These are phyloP conservation scores for Pythium guiyangense DNA, from an alignment of 352 stramenopile species.

Conservation along the genomic window DNA sequence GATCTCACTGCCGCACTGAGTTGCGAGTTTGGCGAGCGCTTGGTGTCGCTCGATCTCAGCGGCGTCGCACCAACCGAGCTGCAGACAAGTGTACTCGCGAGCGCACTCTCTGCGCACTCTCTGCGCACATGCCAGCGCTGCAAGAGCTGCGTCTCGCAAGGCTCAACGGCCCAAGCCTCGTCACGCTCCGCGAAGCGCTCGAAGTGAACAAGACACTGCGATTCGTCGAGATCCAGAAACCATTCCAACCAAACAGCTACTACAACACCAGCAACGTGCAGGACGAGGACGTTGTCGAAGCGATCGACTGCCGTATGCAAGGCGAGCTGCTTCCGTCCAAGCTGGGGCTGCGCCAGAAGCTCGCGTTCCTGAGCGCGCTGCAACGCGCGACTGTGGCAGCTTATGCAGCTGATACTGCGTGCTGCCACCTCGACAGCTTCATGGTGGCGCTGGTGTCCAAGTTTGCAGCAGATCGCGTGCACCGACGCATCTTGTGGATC, in stretches of 20 bases:
- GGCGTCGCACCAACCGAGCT: no score
- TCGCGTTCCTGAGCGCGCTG: constrained; percentile 6
- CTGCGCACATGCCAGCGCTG: no score
- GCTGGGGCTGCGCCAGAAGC: neutral
- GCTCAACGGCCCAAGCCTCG: no score
- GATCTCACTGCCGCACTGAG: neutral
- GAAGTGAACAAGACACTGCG: constrained; percentile 2
- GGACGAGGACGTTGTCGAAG: neutral
- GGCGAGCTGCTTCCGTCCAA: no score
- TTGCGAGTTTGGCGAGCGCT: neutral
- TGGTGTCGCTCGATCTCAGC: constrained; percentile 4
- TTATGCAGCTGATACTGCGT: neutral
- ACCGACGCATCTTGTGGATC: no score
- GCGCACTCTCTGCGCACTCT: neutral
- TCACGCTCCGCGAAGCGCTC: no score
- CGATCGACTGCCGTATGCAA: no score
- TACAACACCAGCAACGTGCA: neutral
- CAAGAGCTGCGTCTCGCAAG: no score
- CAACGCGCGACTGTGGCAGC: neutral
- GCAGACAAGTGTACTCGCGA: neutral
- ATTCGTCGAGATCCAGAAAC: neutral
- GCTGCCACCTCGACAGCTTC: neutral
- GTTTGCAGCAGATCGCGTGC: no score
- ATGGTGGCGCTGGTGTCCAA: no score
- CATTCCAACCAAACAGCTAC: neutral